Percentiles rank a stretch among this genome's conserved stretches.
Conservation (phyloP, 2,329 filamentous ascomycete genomes). For the Neofusicoccum ribis region DNA sequence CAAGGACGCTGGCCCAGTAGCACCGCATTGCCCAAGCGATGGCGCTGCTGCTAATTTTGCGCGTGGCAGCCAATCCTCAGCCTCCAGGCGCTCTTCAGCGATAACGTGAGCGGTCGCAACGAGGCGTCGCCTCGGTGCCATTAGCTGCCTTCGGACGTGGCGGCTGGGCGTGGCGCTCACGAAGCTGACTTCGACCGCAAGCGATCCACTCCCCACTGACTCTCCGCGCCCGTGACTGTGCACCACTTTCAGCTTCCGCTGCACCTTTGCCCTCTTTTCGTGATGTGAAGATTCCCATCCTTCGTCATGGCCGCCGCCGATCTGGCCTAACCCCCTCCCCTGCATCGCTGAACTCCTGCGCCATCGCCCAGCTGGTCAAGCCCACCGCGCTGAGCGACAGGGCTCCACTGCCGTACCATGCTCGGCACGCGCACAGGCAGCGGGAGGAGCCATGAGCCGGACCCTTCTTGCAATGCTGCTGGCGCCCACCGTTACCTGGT, state of each 20-base stretch:
- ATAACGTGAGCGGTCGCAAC: conserved; percentile 19
- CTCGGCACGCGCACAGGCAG: conserved; percentile 16
- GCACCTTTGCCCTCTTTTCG: conserved; percentile 1
- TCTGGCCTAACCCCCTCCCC: conserved; percentile 8
- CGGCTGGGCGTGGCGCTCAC: conserved; percentile 15
- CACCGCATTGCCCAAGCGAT: conserved; percentile 6
- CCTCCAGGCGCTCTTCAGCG: conserved; percentile 7
- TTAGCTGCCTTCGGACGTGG: conserved; percentile 16
- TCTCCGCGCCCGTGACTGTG: conserved; percentile 15
- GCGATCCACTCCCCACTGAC: conserved; percentile 15
- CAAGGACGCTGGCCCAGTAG: not conserved
- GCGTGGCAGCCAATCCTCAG: conserved; percentile 17
- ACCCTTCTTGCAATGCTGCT: conserved; percentile 10
- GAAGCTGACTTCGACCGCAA: conserved; percentile 14
- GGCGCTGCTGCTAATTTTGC: conserved; percentile 20
- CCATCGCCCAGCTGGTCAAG: conserved; percentile 13
- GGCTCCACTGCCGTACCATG: conserved; percentile 12
- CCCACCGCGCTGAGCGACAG: conserved; percentile 8
- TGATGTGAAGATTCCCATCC: conserved; percentile 9
- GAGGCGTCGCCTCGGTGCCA: conserved; percentile 1
- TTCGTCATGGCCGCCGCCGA: conserved; percentile 14
- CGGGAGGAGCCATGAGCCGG: conserved; percentile 19
- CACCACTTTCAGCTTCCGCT: conserved; percentile 18
- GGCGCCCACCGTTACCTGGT: conserved; percentile 3
- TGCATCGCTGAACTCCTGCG: conserved; percentile 12